Percentiles rank a stretch among this genome's conserved stretches.
Conservation (phyloP, 1,284 basidiomycete genomes). For the Leccinum proximum region DNA sequence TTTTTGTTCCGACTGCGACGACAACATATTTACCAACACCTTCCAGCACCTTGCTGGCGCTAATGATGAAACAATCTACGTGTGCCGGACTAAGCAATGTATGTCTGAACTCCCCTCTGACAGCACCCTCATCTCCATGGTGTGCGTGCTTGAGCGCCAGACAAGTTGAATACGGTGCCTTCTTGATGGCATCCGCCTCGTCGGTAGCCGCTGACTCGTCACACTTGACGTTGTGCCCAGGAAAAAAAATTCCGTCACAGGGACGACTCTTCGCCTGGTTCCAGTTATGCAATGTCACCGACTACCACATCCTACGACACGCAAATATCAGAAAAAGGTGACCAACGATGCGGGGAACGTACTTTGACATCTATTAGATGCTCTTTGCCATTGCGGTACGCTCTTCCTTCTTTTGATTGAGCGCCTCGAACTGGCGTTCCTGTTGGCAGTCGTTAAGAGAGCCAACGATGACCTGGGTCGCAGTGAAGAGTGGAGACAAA, state of each 20-base stretch:
- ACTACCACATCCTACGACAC: conserved; percentile 78
- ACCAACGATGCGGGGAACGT: conserved; percentile 13
- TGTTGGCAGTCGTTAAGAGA: conserved; percentile 97
- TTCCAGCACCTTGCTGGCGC: conserved; percentile 94
- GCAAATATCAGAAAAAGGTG: not conserved
- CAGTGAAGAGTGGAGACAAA: conserved; percentile 6
- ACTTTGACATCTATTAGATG: conserved; percentile 80
- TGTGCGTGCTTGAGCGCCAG: conserved; percentile 39
- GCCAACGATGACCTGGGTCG: conserved; percentile 73
- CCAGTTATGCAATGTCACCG: conserved; percentile 89
- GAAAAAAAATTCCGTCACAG: too few species aligned
- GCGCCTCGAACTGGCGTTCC: conserved; percentile 89
- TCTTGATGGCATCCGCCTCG: conserved; percentile 94
- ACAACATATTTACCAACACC: conserved; percentile 94
- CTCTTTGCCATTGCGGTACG: conserved; percentile 66
- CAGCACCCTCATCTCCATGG: conserved; percentile 21
- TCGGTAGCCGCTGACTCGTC: conserved; percentile 98
- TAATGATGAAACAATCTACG: conserved; percentile 91
- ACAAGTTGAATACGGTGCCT: conserved; percentile 80
- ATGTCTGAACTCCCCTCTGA: conserved; percentile 19
- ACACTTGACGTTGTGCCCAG: conserved; percentile 94
- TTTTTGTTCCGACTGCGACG: conserved; percentile 88
- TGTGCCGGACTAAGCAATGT: conserved; percentile 41
- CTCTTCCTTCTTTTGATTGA: conserved; percentile 97
- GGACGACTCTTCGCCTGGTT: conserved; percentile 92